phyloP scores from a whole-genome alignment of 2,329 filamentous ascomycete species.

The Scolecobasidium constrictum region DNA sequence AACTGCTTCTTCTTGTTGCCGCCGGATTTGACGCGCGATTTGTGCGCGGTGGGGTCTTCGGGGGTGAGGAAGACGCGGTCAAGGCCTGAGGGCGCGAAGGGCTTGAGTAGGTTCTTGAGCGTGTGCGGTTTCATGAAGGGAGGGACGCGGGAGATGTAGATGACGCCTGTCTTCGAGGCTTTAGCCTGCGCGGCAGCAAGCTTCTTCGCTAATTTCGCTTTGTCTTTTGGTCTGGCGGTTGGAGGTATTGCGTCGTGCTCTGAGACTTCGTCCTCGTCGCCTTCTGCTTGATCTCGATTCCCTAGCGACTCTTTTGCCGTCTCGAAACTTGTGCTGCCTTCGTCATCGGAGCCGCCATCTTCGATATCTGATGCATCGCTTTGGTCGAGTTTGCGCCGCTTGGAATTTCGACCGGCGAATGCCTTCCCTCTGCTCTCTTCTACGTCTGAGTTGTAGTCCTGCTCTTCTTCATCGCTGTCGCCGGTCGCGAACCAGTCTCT shows the following conservation, averaged over 20 bases:
- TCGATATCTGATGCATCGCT: conserved; percentile 27
- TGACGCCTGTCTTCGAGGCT: conserved; percentile 63
- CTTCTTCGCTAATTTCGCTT: conserved; percentile 27
- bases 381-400: conserved; percentile 53
- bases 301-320: not conserved
- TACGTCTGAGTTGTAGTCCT: conserved; percentile 55
- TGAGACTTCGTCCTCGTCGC: not conserved
- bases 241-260: not conserved
- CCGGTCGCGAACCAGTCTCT: conserved; percentile 57
- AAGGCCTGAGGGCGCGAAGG: conserved; percentile 54
- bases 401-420: conserved; percentile 36
- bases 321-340: conserved; percentile 4
- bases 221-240: conserved; percentile 3
- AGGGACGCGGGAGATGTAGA: conserved; percentile 75
- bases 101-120: conserved; percentile 61
- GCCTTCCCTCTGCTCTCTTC: conserved; percentile 55
- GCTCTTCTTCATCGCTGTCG: conserved; percentile 30
- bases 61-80: conserved; percentile 72
- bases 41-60: conserved; percentile 57
- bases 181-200: conserved; percentile 53
- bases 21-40: conserved; percentile 56
- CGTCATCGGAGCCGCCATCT: conserved; percentile 14
- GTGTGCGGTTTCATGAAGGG: conserved; percentile 83
- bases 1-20: conserved; percentile 78
- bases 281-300: not conserved